These are phyloP conservation scores for Fusarium tricinctum DNA, from an alignment of 2,329 filamentous ascomycete species.

Conservation along the genomic window DNA sequence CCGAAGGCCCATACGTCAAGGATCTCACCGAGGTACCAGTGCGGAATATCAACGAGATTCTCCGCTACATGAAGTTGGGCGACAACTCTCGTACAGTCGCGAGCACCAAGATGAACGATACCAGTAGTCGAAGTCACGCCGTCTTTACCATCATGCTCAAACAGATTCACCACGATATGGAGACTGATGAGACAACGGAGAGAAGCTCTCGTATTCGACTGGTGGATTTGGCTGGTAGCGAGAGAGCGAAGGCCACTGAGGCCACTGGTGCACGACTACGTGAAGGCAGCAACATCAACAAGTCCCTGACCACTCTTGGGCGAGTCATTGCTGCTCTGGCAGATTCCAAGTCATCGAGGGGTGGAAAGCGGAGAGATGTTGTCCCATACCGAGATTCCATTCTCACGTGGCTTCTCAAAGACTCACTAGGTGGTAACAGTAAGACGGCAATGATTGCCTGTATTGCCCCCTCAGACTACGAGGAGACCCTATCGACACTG, in stretches of 20 bases:
- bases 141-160: constrained; percentile 99
- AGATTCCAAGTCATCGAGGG: constrained; percentile 71
- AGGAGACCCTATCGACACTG: constrained; percentile 95
- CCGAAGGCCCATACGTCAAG: constrained; percentile 96
- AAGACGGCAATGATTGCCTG: constrained; percentile 99
- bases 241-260: constrained; percentile 94
- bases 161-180: constrained; percentile 97
- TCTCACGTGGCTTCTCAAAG: constrained; percentile 88
- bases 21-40: constrained; percentile 95
- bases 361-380: constrained; percentile 72
- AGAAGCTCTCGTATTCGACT: constrained; percentile 92
- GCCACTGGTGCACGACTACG: constrained; percentile 91
- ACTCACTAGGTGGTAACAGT: constrained; percentile 94
- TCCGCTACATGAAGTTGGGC: constrained; percentile 90
- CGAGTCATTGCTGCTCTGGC: constrained; percentile 94
- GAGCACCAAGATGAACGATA: constrained; percentile 99
- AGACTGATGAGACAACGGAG: constrained; percentile 98
- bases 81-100: constrained; percentile 90
- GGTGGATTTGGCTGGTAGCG: constrained; percentile 94
- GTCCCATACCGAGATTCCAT: constrained; percentile 95
- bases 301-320: constrained; percentile 94
- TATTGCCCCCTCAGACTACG: constrained; percentile 94
- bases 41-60: constrained; percentile 86
- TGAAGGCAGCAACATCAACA: constrained; percentile 99
- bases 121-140: constrained; percentile 93